Evolutionary conservation across 768 basidiomycete species (phyloP).

Genomic region (Gautieria morchelliformis): DNA sequence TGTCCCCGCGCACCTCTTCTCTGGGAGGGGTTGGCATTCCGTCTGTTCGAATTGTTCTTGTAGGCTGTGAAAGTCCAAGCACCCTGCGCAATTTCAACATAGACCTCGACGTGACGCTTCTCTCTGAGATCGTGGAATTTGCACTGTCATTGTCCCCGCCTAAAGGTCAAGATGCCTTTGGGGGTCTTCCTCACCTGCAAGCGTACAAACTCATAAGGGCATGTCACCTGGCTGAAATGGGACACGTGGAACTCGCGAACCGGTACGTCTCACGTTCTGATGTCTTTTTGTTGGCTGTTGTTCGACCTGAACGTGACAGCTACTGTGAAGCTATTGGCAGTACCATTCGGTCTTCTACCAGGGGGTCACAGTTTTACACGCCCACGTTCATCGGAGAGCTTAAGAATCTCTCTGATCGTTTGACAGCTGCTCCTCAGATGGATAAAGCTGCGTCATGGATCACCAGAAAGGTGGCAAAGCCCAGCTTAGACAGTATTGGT

Average conservation of each 20-base stretch:
- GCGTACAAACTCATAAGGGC: conserved; percentile 82
- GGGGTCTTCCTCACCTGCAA: conserved; percentile 78
- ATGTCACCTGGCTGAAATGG: conserved; percentile 65
- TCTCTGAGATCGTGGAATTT: conserved; percentile 89
- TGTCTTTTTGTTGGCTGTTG: conserved; percentile 5
- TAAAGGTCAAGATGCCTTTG: conserved; percentile 83
- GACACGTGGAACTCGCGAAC: conserved; percentile 66
- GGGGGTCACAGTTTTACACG: conserved; percentile 59
- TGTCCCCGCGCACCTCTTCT: conserved; percentile 73
- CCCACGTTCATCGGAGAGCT: conserved; percentile 61
- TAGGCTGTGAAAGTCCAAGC: conserved; percentile 60
- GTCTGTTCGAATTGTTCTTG: conserved; percentile 55
- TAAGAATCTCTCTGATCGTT: conserved; percentile 68
- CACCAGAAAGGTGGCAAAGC: conserved; percentile 74
- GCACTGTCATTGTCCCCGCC: conserved; percentile 67
- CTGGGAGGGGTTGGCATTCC: conserved; percentile 64
- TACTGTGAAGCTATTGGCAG: conserved; percentile 86
- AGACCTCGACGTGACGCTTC: conserved; percentile 67
- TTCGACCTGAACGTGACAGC: conserved; percentile 30
- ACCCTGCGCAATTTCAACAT: conserved; percentile 41
- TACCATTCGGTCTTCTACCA: conserved; percentile 35
- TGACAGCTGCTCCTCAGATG: conserved; percentile 58
- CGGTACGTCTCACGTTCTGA: conserved; percentile 36
- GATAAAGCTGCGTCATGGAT: conserved; percentile 86
- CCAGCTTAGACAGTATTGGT: conserved; percentile 85